These are phyloP conservation scores for Hypoxylon sp. DNA, from an alignment of 2,329 filamentous ascomycete genomes.

Conservation along the genomic window DNA sequence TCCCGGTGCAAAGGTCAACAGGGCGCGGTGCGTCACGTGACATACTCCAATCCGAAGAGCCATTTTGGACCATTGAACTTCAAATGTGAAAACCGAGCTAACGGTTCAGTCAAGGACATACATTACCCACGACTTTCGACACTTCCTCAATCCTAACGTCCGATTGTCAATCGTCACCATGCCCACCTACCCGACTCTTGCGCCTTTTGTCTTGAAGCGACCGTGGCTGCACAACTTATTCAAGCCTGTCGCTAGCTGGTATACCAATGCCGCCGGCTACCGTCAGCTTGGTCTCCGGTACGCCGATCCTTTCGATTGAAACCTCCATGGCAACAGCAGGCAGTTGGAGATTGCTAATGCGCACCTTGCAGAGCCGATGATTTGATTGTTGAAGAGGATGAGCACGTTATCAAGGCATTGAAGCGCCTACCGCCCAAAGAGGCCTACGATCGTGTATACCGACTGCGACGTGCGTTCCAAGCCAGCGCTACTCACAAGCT, in stretches of 20 bases:
- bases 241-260: constrained; percentile 88
- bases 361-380: constrained; percentile 85
- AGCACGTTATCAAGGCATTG: constrained; percentile 86
- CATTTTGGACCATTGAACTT: constrained; percentile 44
- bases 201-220: constrained; percentile 83
- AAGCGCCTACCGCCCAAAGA: constrained; percentile 92
- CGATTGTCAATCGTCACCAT: constrained; percentile 51
- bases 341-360: constrained; percentile 15
- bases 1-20: constrained; percentile 17
- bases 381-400: constrained; percentile 92
- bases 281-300: constrained; percentile 93
- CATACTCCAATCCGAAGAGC: constrained; percentile 30
- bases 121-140: constrained; percentile 32
- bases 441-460: constrained; percentile 97
- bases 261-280: constrained; percentile 90
- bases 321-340: neutral
- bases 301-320: constrained; percentile 42
- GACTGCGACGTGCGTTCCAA: constrained; percentile 95
- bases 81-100: constrained; percentile 36
- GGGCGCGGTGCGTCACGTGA: constrained; percentile 37
- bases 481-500: constrained; percentile 75
- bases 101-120: constrained; percentile 16
- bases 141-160: constrained; percentile 37
- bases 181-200: constrained; percentile 74
- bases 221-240: constrained; percentile 88